phyloP scores from a whole-genome alignment of 169 alveolate species.

The Plasmodium chabaudi region DNA sequence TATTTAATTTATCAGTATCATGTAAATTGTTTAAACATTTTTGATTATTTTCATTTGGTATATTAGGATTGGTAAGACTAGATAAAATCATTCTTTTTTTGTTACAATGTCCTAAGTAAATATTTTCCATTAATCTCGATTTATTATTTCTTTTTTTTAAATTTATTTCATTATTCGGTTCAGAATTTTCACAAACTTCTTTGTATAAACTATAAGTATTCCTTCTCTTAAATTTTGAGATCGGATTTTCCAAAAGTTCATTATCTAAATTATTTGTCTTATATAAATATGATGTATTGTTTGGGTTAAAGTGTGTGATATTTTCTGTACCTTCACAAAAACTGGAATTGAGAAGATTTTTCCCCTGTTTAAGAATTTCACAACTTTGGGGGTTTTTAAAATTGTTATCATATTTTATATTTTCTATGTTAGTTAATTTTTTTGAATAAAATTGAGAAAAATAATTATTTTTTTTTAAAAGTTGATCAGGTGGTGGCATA shows the following conservation, averaged over 20 bases:
- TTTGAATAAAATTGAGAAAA: constrained; percentile 10
- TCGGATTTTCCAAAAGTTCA: neutral
- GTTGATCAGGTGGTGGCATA: neutral
- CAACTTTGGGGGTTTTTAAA: neutral
- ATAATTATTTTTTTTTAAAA: constrained; percentile 1
- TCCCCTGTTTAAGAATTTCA: neutral
- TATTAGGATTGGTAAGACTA: neutral
- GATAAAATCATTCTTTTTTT: constrained; percentile 38
- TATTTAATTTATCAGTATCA: neutral
- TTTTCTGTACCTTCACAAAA: neutral
- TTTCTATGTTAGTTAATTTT: too few relatives aligned
- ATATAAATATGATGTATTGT: neutral
- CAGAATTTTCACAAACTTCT: neutral
- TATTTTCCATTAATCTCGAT: constrained; percentile 42
- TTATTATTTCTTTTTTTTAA: constrained; percentile 48
- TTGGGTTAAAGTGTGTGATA: too few relatives aligned
- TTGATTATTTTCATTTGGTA: neutral
- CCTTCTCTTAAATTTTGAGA: constrained; percentile 15
- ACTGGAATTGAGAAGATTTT: neutral
- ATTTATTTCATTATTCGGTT: constrained; percentile 23
- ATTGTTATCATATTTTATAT: too few relatives aligned
- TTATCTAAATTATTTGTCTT: neutral
- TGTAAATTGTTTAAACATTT: neutral
- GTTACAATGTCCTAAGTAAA: constrained; percentile 18
- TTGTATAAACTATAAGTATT: constrained; percentile 18